Evolutionary conservation across 1,284 basidiomycete species (phyloP).

Genomic region (Ustilago crameri): DNA sequence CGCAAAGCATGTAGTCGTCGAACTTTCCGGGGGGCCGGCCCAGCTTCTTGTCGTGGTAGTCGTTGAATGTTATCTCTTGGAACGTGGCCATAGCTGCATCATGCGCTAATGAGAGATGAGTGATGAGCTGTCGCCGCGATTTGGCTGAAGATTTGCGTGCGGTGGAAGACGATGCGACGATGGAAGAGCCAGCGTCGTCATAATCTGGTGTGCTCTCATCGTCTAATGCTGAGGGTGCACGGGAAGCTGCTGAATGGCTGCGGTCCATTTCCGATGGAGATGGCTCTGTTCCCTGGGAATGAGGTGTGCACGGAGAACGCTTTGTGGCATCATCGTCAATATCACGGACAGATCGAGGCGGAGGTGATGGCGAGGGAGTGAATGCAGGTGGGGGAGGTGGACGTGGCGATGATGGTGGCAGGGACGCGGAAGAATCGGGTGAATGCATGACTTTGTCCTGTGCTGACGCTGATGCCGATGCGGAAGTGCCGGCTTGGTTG

Average conservation of each 20-base stretch:
- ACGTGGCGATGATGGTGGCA: slow-evolving; percentile 22
- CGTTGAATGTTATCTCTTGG: slow-evolving; percentile 79
- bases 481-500: slow-evolving; percentile 1
- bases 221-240: slow-evolving; percentile 16
- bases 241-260: slow-evolving; percentile 8
- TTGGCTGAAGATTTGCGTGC: slow-evolving; percentile 25
- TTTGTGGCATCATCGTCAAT: neutral
- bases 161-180: slow-evolving; percentile 17
- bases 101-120: slow-evolving; percentile 54
- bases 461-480: neutral
- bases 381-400: slow-evolving; percentile 44
- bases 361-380: slow-evolving; percentile 41
- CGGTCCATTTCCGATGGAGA: slow-evolving; percentile 8
- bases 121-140: slow-evolving; percentile 51
- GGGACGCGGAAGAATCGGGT: slow-evolving; percentile 24
- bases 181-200: slow-evolving; percentile 14
- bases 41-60: slow-evolving; percentile 87
- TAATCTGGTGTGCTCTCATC: slow-evolving; percentile 15
- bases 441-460: slow-evolving; percentile 8
- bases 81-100: slow-evolving; percentile 78
- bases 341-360: slow-evolving; percentile 13
- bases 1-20: slow-evolving; percentile 71
- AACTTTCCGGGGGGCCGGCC: slow-evolving; percentile 86
- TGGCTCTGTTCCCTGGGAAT: neutral
- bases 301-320: slow-evolving; percentile 4